phyloP scores from a whole-genome alignment of 495 filamentous ascomycete species.

The Echria macrotheca region DNA sequence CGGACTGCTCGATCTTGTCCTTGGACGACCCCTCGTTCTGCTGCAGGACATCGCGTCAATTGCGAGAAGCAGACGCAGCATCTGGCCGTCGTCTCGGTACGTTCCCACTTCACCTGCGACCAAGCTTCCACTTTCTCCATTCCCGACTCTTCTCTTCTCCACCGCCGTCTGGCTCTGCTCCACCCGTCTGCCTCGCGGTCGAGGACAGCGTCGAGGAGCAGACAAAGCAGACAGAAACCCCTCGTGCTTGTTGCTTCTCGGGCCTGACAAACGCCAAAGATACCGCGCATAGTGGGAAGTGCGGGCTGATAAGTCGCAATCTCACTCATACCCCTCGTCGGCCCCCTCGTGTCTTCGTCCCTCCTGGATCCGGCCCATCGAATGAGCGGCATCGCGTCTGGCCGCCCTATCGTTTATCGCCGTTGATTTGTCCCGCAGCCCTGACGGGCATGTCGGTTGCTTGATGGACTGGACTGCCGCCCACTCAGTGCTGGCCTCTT shows the following conservation, averaged over 20 bases:
- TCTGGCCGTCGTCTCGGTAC: neutral
- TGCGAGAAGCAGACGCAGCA: neutral
- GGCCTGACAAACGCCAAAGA: neutral
- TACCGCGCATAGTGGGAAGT: neutral
- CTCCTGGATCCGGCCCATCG: neutral
- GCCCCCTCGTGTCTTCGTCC: neutral
- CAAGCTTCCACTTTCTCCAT: neutral
- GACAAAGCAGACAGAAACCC: neutral
- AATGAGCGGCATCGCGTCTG: constrained; percentile 6
- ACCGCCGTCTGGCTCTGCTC: neutral
- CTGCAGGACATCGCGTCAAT: neutral
- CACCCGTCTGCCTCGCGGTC: too few species aligned
- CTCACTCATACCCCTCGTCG: neutral
- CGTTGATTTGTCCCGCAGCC: neutral
- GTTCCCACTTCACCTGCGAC: neutral
- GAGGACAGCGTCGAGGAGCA: too few species aligned
- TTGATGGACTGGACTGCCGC: constrained; percentile 4
- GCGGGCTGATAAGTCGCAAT: constrained; percentile 1
- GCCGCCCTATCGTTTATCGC: constrained; percentile 5
- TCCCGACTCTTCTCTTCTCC: neutral
- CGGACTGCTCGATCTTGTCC: neutral
- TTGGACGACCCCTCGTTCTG: neutral
- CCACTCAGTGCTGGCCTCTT: neutral
- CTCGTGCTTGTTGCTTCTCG: neutral
- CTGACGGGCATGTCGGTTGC: neutral